phyloP scores from a whole-genome alignment of 768 basidiomycete genomes.

The Suillus ampliporus region DNA sequence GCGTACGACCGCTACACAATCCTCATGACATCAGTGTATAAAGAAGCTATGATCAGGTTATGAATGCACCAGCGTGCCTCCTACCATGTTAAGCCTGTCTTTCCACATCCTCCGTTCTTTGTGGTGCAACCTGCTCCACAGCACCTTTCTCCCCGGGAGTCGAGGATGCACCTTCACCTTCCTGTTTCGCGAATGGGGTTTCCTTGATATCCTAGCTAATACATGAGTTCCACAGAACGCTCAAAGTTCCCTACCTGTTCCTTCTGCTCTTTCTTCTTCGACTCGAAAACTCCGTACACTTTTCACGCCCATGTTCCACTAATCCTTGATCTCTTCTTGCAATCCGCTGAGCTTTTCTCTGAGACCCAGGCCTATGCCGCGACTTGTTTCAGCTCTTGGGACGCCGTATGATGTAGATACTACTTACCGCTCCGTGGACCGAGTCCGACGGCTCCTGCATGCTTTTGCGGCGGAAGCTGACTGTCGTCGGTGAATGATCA shows the following conservation, averaged over 20 bases:
- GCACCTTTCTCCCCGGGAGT: constrained; percentile 22
- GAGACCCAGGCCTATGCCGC: constrained; percentile 28
- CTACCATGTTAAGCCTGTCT: neutral
- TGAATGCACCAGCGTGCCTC: no score
- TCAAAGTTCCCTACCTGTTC: constrained; percentile 27
- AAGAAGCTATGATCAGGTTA: no score
- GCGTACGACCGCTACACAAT: neutral
- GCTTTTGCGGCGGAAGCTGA: constrained; percentile 43
- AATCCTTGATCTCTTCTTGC: constrained; percentile 44
- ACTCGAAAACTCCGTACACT: constrained; percentile 47
- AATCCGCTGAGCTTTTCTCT: constrained; percentile 44
- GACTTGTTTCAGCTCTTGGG: neutral
- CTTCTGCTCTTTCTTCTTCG: constrained; percentile 36
- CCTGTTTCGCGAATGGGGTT: constrained; percentile 11
- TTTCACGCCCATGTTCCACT: constrained; percentile 44
- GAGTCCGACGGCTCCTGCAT: constrained; percentile 49
- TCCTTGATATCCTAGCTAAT: neutral
- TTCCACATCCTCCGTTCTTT: no score
- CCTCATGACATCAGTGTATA: neutral
- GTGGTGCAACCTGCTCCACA: constrained; percentile 24
- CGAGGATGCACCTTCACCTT: neutral
- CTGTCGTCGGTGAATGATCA: constrained; percentile 22
- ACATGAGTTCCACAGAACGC: neutral
- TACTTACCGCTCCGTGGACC: constrained; percentile 41
- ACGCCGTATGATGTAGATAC: neutral